These are phyloP conservation scores for Boletus rubroflammeus DNA, from an alignment of 768 basidiomycete species.

Conservation along the genomic window DNA sequence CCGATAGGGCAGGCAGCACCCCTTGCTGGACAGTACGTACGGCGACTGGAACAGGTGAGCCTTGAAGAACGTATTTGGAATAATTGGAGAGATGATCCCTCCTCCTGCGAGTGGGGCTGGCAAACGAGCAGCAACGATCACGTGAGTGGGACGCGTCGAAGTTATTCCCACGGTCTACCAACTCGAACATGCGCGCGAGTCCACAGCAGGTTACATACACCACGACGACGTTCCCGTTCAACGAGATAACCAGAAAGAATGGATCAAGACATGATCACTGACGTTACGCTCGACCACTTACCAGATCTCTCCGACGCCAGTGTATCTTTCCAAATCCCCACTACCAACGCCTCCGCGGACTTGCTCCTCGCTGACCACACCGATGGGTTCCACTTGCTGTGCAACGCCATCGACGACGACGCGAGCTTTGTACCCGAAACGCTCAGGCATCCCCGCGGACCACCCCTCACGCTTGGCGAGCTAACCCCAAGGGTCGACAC, in stretches of 20 bases:
- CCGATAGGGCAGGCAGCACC: no score
- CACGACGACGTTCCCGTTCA: background rate
- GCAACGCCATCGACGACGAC: constrained; percentile 24
- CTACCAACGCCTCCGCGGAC: constrained; percentile 30
- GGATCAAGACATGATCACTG: constrained; percentile 28
- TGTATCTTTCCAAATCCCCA: constrained; percentile 49
- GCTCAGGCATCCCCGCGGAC: constrained; percentile 25
- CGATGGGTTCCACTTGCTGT: constrained; percentile 40
- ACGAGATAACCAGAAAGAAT: background rate
- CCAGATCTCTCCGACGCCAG: constrained; percentile 48
- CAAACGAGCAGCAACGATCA: constrained; percentile 7
- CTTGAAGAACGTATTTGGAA: background rate
- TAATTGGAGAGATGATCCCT: background rate
- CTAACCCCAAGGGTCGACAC: constrained; percentile 37
- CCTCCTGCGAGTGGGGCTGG: background rate
- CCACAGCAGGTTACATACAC: background rate
- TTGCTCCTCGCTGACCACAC: constrained; percentile 40
- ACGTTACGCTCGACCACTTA: constrained; percentile 50
- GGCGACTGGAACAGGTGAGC: background rate
- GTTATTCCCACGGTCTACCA: constrained; percentile 20
- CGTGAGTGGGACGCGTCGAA: constrained; percentile 29
- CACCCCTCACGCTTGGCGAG: constrained; percentile 37
- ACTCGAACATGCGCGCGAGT: constrained; percentile 7
- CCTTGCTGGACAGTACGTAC: no score
- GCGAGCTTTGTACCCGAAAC: constrained; percentile 38